Evolutionary conservation across 371 early-diverging fungal species (phyloP).

Genomic region (Mucor circinelloides): DNA sequence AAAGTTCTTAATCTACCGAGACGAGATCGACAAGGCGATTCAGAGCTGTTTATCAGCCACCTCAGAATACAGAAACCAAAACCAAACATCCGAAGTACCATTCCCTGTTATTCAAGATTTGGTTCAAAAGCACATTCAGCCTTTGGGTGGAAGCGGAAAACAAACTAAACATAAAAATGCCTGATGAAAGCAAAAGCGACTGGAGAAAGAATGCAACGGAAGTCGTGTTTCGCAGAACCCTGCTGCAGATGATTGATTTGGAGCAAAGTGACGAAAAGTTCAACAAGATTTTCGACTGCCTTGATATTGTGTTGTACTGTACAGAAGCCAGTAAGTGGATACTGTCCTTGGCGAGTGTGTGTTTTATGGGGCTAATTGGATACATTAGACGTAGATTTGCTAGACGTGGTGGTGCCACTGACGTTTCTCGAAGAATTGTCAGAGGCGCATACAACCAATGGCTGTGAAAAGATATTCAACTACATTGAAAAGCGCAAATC

Average conservation of each 20-base stretch:
- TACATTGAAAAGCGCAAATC: conserved; percentile 65
- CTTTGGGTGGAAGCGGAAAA: conserved; percentile 31
- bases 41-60: conserved; percentile 8
- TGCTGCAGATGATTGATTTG: conserved; percentile 33
- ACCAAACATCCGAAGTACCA: conserved; percentile 8
- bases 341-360: not conserved
- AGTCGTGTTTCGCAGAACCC: conserved; percentile 30
- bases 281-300: conserved; percentile 30
- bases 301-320: conserved; percentile 42
- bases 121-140: conserved; percentile 20
- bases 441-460: conserved; percentile 66
- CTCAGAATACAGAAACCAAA: conserved; percentile 1
- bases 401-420: conserved; percentile 56
- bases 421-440: conserved; percentile 68
- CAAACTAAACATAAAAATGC: conserved; percentile 8
- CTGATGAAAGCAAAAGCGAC: conserved; percentile 24
- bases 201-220: conserved; percentile 50
- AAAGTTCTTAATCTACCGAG: conserved; percentile 19
- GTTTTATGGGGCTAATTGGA: not conserved
- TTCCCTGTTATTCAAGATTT: conserved; percentile 18
- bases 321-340: conserved; percentile 32
- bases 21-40: conserved; percentile 18
- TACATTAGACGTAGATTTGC: conserved; percentile 22
- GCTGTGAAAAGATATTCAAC: conserved; percentile 60
- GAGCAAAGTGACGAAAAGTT: conserved; percentile 29